Percentiles rank a stretch among this genome's conserved stretches.
Conservation (phyloP, 108 stramenopile genomes). For the Cyclotella atomus region DNA sequence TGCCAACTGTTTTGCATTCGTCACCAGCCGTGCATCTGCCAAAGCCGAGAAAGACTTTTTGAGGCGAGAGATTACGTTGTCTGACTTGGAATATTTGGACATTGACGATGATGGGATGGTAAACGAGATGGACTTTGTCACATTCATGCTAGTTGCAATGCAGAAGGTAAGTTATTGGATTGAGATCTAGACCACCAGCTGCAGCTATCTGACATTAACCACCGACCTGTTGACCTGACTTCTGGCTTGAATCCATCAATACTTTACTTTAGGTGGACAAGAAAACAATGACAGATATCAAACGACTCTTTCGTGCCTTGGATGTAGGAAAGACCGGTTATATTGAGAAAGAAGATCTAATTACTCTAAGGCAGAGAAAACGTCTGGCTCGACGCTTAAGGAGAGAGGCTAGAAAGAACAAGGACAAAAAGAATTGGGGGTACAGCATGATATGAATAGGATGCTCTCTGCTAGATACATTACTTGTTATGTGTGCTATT, state of each 20-base stretch:
- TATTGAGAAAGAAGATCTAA: conserved; percentile 64
- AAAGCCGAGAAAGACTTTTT: conserved; percentile 38
- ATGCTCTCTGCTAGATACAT: not conserved
- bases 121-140: conserved; percentile 56
- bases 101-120: conserved; percentile 57
- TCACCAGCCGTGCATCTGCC: conserved; percentile 30
- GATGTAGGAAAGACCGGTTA: conserved; percentile 54
- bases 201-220: too few species aligned
- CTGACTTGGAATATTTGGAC: conserved; percentile 54
- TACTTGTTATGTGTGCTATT: not conserved
- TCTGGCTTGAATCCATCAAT: too few species aligned
- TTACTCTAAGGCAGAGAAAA: conserved; percentile 40
- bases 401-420: not conserved
- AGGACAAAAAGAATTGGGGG: not conserved
- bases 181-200: too few species aligned
- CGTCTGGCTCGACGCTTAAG: conserved; percentile 3
- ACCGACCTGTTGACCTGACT: too few species aligned
- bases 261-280: too few species aligned
- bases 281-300: conserved; percentile 53
- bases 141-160: conserved; percentile 74
- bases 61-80: conserved; percentile 46
- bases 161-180: too few species aligned
- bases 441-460: not conserved
- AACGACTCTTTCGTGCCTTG: conserved; percentile 57
- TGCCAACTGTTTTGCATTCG: conserved; percentile 38